Percentiles rank a stretch among this genome's conserved stretches.
Evolutionary conservation across 495 filamentous ascomycete species (phyloP).

Genomic region (Glarea lozoyensis): DNA sequence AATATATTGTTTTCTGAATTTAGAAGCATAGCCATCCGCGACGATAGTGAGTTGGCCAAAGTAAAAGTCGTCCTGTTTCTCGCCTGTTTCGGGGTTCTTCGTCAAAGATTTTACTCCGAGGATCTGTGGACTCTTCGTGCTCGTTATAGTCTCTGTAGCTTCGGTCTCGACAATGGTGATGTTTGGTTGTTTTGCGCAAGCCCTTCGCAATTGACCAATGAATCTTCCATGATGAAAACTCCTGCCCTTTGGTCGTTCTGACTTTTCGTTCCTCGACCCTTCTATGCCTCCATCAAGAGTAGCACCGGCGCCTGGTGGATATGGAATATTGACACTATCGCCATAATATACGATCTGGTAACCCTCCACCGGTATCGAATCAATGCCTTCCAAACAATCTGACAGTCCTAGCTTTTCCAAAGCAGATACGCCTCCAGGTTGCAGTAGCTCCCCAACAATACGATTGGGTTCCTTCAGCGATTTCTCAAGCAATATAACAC

Average conservation of each 20-base stretch:
- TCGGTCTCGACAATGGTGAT: slow-evolving; percentile 69
- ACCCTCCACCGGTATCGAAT: slow-evolving; percentile 70
- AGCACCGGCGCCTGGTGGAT: slow-evolving; percentile 36
- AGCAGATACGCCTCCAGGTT: slow-evolving; percentile 82
- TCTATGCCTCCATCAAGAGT: background rate
- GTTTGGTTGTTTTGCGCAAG: slow-evolving; percentile 56
- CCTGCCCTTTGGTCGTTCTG: slow-evolving; percentile 49
- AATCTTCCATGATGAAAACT: slow-evolving; percentile 82
- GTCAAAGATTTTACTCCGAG: slow-evolving; percentile 69
- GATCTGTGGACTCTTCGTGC: slow-evolving; percentile 49
- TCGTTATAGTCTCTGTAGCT: slow-evolving; percentile 51
- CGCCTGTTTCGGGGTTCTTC: slow-evolving; percentile 36
- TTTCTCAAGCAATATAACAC: slow-evolving; percentile 81
- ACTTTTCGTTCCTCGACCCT: slow-evolving; percentile 16
- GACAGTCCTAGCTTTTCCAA: slow-evolving; percentile 70
- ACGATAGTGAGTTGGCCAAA: slow-evolving; percentile 82
- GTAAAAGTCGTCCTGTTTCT: slow-evolving; percentile 59
- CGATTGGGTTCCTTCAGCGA: slow-evolving; percentile 91
- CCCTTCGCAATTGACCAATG: slow-evolving; percentile 62
- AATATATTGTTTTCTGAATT: slow-evolving; percentile 79
- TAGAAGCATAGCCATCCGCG: slow-evolving; percentile 88
- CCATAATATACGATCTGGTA: slow-evolving; percentile 84
- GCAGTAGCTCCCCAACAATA: slow-evolving; percentile 91
- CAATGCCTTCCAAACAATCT: slow-evolving; percentile 83
- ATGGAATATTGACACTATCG: slow-evolving; percentile 69